Conservation (phyloP, 805 yeast species). For the Zygotorulaspora florentina region DNA sequence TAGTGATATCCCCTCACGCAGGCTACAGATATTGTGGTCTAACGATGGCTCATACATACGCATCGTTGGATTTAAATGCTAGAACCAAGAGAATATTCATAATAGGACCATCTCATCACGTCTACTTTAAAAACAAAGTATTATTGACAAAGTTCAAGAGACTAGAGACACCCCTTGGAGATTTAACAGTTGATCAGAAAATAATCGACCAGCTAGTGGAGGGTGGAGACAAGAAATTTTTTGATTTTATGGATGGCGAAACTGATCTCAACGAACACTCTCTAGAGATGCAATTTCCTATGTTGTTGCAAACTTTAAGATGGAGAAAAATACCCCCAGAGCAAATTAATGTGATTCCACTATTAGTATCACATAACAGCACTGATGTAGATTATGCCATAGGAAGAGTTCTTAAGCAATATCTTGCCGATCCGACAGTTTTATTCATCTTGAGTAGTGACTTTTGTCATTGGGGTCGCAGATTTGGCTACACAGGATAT, state of each 20-base stretch:
- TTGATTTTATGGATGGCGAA: constrained; percentile 51
- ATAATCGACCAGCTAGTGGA: constrained; percentile 35
- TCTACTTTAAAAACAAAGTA: constrained; percentile 63
- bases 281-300: constrained; percentile 90
- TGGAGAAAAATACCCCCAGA: constrained; percentile 38
- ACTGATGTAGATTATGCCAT: constrained; percentile 41
- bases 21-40: constrained; percentile 82
- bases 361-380: constrained; percentile 67
- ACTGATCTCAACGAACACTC: constrained; percentile 86
- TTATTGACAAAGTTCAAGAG: constrained; percentile 47
- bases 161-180: constrained; percentile 83
- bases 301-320: constrained; percentile 46
- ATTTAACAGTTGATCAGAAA: constrained; percentile 59
- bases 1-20: constrained; percentile 61
- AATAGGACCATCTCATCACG: constrained; percentile 91
- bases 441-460: constrained; percentile 77
- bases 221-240: constrained; percentile 28
- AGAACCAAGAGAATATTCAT: constrained; percentile 61
- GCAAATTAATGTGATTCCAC: constrained; percentile 62
- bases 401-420: constrained; percentile 49
- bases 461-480: constrained; percentile 90
- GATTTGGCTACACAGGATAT: constrained; percentile 58
- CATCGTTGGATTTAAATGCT: constrained; percentile 52
- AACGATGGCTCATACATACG: constrained; percentile 72
- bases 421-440: constrained; percentile 54